Base-by-base conservation (phyloP, 2,329 filamentous ascomycete genomes). In the Lizonia empirigonia region DNA sequence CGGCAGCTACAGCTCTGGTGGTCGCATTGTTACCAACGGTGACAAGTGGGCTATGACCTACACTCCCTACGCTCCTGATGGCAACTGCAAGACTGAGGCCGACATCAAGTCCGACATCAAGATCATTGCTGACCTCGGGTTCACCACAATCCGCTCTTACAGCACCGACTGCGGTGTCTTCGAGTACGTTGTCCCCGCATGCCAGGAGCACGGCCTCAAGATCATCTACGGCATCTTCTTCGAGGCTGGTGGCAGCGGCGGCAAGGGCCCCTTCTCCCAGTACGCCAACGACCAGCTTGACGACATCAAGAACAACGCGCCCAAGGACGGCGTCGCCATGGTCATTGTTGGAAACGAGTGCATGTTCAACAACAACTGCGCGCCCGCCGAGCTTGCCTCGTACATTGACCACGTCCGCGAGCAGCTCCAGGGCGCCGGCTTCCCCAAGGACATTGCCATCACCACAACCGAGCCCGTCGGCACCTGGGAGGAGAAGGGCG, bases 331-430 rank as follows among this genome's bases (percentile, higher is more conserved):
- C 40, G 87, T 96, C 61, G 83, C 88, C 70, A 84, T 96, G 65
- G 80, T 96, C 59, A 88, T 94, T 24, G 83, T 96, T 61, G 92
- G 91, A 76, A 97, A 97, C 82, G 93, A 97, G 82, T 87, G 89
- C 63, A 78, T 96, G 73, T 89, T 90, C 81, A 85, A 88, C 78
- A 82, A 83, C 56, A 86, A 82, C 82, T 85, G 82, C 78, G 76
- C 81, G 47, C 83, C 87, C 27, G 44, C 40, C 12, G 77, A 87
- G 66, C 88, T 97, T 47, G 85, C 82, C 55, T 64, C 71, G 34
- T 91, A 96, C 75, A 88, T 97, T 76, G 70, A 71, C 61, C 78
- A 83, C 56, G 82, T 85, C 80, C 87, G 87, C 79, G 53, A 75
- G 50, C 74, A 82, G 68, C 87, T 93, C 81, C 62, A 65, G 12